Evolutionary conservation across 148 eudicot genomes (phyloP).

Genomic region (Talinum fruticosum): DNA sequence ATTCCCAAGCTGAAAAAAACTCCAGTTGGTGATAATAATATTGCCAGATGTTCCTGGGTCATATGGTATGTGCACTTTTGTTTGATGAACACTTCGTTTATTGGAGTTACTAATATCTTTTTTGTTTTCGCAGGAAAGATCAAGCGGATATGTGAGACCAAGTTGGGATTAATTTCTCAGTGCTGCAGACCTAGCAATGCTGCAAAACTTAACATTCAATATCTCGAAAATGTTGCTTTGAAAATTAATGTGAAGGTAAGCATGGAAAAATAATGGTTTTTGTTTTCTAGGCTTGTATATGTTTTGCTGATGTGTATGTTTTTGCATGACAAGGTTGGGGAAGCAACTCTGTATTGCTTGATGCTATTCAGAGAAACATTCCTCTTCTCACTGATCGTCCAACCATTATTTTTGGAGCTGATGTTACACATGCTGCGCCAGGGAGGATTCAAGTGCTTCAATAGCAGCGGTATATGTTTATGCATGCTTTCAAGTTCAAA

Average conservation of each 20-base stretch:
- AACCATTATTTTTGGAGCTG: slow-evolving; percentile 89
- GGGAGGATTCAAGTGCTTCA: slow-evolving; percentile 84
- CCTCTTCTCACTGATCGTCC: slow-evolving; percentile 52
- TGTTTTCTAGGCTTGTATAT: background rate
- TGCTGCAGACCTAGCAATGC: slow-evolving; percentile 67
- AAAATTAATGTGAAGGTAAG: slow-evolving; percentile 91
- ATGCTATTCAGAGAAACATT: slow-evolving; percentile 33
- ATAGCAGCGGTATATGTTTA: slow-evolving; percentile 71
- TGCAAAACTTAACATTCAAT: slow-evolving; percentile 41
- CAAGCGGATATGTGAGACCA: slow-evolving; percentile 80
- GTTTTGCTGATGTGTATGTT: background rate
- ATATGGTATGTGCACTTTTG: slow-evolving; percentile 46
- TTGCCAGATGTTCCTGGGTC: slow-evolving; percentile 65
- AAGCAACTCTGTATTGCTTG: slow-evolving; percentile 48
- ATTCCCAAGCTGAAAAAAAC: slow-evolving; percentile 21
- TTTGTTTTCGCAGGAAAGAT: slow-evolving; percentile 46
- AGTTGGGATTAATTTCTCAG: slow-evolving; percentile 82
- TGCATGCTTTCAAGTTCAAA: background rate
- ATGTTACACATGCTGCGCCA: slow-evolving; percentile 83
- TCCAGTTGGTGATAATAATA: slow-evolving; percentile 67
- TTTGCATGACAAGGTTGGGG: slow-evolving; percentile 58
- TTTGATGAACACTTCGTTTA: background rate
- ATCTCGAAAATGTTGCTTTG: slow-evolving; percentile 72
- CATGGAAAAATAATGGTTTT: background rate
- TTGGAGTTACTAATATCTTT: background rate